These are phyloP conservation scores for Fusarium nelsonii DNA, from an alignment of 2,329 filamentous ascomycete genomes.

Conservation along the genomic window DNA sequence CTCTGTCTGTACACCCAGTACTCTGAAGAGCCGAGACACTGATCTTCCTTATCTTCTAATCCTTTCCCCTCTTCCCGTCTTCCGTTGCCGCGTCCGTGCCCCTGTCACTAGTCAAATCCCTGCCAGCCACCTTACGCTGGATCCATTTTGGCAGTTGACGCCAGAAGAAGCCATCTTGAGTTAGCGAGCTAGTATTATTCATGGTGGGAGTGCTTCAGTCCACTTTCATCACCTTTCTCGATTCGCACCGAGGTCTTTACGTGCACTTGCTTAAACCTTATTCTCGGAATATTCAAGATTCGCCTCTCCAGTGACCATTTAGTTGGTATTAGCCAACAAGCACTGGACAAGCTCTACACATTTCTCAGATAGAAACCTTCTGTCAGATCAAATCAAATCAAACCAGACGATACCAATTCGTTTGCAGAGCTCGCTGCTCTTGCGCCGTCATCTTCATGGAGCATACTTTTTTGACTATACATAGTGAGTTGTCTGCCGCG, in stretches of 20 bases:
- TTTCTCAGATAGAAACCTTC: slow-evolving; percentile 3
- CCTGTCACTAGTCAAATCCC: slow-evolving; percentile 10
- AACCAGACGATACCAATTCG: slow-evolving; percentile 8
- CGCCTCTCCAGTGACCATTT: slow-evolving; percentile 9
- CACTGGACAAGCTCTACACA: slow-evolving; percentile 7
- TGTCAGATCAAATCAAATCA: slow-evolving; percentile 1
- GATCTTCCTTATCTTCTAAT: background rate
- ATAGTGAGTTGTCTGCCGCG: slow-evolving; percentile 70
- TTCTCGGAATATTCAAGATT: slow-evolving; percentile 9
- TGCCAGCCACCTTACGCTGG: slow-evolving; percentile 16
- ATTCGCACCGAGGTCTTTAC: slow-evolving; percentile 4
- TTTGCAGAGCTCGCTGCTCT: slow-evolving; percentile 37
- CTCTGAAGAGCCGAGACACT: slow-evolving; percentile 11
- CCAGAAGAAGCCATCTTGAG: slow-evolving; percentile 30
- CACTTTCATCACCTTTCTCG: slow-evolving; percentile 34
- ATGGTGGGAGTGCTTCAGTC: slow-evolving; percentile 35
- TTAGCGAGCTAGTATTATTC: slow-evolving; percentile 31
- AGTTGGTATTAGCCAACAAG: slow-evolving; percentile 35
- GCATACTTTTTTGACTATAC: slow-evolving; percentile 91
- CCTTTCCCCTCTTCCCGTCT: slow-evolving; percentile 12
- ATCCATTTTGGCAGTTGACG: slow-evolving; percentile 37
- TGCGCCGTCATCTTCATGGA: slow-evolving; percentile 67
- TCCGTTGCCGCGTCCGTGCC: slow-evolving; percentile 21
- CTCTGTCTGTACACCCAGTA: slow-evolving; percentile 19
- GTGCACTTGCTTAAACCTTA: slow-evolving; percentile 10